Base-by-base conservation (phyloP, 225 moss, liverwort and hornwort species). In the Pleurozium schreberi region DNA sequence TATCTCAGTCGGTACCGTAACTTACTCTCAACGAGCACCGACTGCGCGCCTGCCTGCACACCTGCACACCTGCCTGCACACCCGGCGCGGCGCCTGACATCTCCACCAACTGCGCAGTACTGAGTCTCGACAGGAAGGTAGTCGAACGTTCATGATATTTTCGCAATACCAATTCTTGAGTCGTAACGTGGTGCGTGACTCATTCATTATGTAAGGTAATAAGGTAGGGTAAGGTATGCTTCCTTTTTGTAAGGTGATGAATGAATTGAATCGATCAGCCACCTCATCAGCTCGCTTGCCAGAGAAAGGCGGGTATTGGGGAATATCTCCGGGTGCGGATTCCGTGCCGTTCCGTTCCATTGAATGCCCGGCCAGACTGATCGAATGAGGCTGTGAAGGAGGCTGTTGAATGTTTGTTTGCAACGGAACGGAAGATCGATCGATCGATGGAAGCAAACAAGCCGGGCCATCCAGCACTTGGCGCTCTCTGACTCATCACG, bases 1-100 rank as follows among this genome's bases (percentile, higher is more conserved):
- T 63, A 75, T 65, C 83, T 75, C 11, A 88, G 83, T 88, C 88
- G 88, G 88, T 88, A 88, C 75, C n/a, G n/a, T n/a, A n/a, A n/a
- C 63, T 61, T 63, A 12, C 27, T 36, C 55, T 40, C 75, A 36
- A 15, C 42, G 64, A 88, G 88, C 88, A 83, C 83, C 83, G 88
- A 88, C 88, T 57, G 65, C n/a, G n/a, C n/a, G n/a, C 88, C 28
- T 43, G 65, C 83, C 36, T 34, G 14, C 33, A 12, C 61, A 8
- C 33, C 18, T n/a, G n/a, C n/a, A n/a, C n/a, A n/a, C 88, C 28
- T 43, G 65, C 83, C 36, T 34, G 14, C 33, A 12, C 61, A 8
- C 33, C 18, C 14, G 13, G n/a, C n/a, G n/a, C n/a, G 11, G 64
- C 33, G 25, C 83, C 83, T 88, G 83, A 75, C 88, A 88, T 34